Evolutionary conservation across 208 protist species (phyloP).

Genomic region (Leishmania martiniquensis): DNA sequence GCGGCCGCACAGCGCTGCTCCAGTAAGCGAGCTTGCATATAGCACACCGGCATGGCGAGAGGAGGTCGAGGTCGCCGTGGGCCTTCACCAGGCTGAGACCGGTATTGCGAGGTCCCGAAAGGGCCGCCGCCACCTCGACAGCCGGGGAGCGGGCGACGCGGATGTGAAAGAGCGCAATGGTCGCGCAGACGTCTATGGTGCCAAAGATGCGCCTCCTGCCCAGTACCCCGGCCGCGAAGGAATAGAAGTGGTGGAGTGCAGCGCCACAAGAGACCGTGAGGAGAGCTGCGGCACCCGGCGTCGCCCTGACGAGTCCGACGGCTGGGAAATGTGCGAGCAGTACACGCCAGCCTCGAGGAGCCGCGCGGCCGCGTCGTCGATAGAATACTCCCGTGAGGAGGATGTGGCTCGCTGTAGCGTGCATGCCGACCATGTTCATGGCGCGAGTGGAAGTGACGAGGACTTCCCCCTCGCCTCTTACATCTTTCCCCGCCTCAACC

Average conservation of each 20-base stretch:
- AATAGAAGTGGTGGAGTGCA: slow-evolving; percentile 8
- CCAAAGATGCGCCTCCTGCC: not conserved
- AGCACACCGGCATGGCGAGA: slow-evolving; percentile 19
- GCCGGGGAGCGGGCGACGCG: no score
- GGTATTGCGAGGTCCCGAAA: not conserved
- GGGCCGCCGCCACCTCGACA: not conserved
- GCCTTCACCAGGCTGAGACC: not conserved
- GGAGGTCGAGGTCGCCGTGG: slow-evolving; percentile 10
- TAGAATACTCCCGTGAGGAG: slow-evolving; percentile 13
- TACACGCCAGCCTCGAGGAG: slow-evolving; percentile 15
- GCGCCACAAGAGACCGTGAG: not conserved
- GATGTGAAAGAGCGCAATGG: not conserved
- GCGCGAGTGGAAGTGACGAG: slow-evolving; percentile 6
- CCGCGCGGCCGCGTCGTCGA: slow-evolving; percentile 1
- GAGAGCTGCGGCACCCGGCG: not conserved
- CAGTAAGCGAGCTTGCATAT: not conserved
- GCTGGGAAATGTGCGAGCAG: slow-evolving; percentile 2
- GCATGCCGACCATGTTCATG: not conserved
- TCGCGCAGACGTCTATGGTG: not conserved
- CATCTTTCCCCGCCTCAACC: slow-evolving; percentile 53
- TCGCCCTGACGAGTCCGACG: not conserved
- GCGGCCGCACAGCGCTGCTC: not conserved
- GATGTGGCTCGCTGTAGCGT: not conserved
- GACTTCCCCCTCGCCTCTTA: slow-evolving; percentile 27
- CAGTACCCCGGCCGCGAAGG: slow-evolving; percentile 17